Percentiles rank a stretch among this genome's conserved stretches.
Conservation (phyloP, 1,284 basidiomycete genomes). For the Cryptococcus sp. region DNA sequence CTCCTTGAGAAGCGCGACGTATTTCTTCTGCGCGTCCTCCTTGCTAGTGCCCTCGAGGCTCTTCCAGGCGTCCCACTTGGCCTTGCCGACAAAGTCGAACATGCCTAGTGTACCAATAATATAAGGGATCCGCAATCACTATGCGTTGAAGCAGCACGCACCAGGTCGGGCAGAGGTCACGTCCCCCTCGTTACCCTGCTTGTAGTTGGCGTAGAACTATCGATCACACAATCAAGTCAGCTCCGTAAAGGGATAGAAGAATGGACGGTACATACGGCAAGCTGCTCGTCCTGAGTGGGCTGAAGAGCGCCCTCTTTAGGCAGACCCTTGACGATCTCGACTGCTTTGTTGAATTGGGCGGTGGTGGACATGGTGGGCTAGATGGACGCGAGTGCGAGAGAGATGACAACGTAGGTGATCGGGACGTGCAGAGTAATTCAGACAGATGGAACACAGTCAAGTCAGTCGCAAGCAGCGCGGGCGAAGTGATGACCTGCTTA, state of each 20-base stretch:
- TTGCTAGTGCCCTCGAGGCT: slow-evolving; percentile 68
- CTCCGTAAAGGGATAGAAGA: not conserved
- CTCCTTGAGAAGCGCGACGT: slow-evolving; percentile 70
- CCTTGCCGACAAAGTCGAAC: slow-evolving; percentile 53
- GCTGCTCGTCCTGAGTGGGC: slow-evolving; percentile 72
- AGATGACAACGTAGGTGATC: too few relatives aligned
- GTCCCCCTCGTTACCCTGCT: slow-evolving; percentile 78
- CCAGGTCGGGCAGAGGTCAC: slow-evolving; percentile 44
- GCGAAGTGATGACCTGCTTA: too few relatives aligned
- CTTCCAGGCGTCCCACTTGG: slow-evolving; percentile 76
- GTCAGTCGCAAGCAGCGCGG: too few relatives aligned
- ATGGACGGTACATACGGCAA: slow-evolving; percentile 59
- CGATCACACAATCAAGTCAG: not conserved
- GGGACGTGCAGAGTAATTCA: too few relatives aligned
- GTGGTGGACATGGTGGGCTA: slow-evolving; percentile 25
- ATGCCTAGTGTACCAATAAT: slow-evolving; percentile 23
- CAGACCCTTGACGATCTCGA: slow-evolving; percentile 64
- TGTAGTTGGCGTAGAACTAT: slow-evolving; percentile 90
- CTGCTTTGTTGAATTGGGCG: slow-evolving; percentile 66
- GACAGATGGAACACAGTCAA: too few relatives aligned
- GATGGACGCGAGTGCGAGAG: too few relatives aligned
- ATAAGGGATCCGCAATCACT: not conserved
- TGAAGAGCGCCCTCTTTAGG: slow-evolving; percentile 80
- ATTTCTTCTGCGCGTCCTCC: slow-evolving; percentile 70
- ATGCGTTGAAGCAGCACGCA: slow-evolving; percentile 16